Conservation (phyloP, 1,284 basidiomycete genomes). For the Pyrrhoderma lamaoense region DNA sequence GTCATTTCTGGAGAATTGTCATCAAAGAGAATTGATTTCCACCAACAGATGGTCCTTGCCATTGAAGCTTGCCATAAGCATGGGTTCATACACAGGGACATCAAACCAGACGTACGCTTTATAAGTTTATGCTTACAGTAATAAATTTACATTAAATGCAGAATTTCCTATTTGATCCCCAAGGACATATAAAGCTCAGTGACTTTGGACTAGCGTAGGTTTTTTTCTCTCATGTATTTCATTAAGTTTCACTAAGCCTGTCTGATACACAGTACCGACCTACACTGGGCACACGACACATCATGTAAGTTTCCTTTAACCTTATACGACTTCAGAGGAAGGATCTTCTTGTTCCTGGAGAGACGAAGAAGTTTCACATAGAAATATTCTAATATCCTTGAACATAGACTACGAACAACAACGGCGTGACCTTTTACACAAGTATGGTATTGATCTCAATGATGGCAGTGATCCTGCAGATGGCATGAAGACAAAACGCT, state of each 20-base stretch:
- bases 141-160: conserved; percentile 32
- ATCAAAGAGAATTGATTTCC: conserved; percentile 7
- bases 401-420: conserved; percentile 88
- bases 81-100: conserved; percentile 96
- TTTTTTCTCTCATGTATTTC: conserved; percentile 17
- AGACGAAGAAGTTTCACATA: not conserved
- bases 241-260: conserved; percentile 5
- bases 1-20: conserved; percentile 3
- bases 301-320: conserved; percentile 48
- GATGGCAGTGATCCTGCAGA: conserved; percentile 60
- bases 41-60: conserved; percentile 82
- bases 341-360: not conserved
- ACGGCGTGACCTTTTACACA: conserved; percentile 78
- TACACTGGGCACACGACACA: conserved; percentile 90
- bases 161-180: conserved; percentile 92
- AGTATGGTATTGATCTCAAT: conserved; percentile 92
- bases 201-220: conserved; percentile 94
- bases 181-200: conserved; percentile 90
- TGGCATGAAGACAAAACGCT: conserved; percentile 60
- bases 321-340: conserved; percentile 8
- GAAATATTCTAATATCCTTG: not conserved
- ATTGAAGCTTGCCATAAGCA: conserved; percentile 91
- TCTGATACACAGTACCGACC: conserved; percentile 52
- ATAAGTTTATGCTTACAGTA: not conserved
- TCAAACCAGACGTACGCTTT: conserved; percentile 79